Evolutionary conservation across 2,329 filamentous ascomycete genomes (phyloP), one percentile per base, ranked within the genome.

Genomic region (Waltergamsia citrina): DNA sequence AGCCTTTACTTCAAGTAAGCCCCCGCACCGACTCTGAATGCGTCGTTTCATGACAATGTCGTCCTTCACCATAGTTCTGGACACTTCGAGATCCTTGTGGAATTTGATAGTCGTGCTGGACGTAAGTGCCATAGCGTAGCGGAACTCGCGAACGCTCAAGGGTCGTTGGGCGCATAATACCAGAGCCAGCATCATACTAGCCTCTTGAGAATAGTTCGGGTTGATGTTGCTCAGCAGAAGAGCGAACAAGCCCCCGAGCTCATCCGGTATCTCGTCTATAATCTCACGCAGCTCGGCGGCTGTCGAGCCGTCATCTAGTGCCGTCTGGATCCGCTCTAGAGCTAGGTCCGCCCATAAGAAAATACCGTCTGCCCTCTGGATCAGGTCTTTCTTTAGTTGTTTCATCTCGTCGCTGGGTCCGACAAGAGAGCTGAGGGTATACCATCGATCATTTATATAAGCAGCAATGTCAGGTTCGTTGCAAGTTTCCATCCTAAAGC

Each of bases 1-100:
- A 3, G 26, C n/a, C 17, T 25, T 34, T 12, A 38, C 32, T 16
- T 38, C 36, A 2, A 38, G 26, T 12, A 38, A 28, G 11, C 36
- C 36, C 9, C 36, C 36, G 16, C 36, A 34, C 3, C 36, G 19
- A 16, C 32, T 32, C 15, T 26, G 24, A 18, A 35, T 35, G 17
- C 36, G 24, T 8, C 32, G 26, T 18, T 30, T 11, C 36, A 35
- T 35, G 15, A 34, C 33, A 9, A 21, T 25, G 14, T 35, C 20
- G 14, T 34, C 17, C 10, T 17, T 20, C 6, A 38, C 23, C 23
- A 25, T 25, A 25, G 9, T 25, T n/a, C 23, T 9, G n/a, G 23
- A 25, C 9, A 25, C 23, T n/a, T 25, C 23, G 23, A 25, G 23
- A 25, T 25, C 23, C 23, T 25, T 25, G 23, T 25, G 23, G n/a